Evolutionary conservation across 1,284 basidiomycete species (phyloP).

Genomic region (Irpex lacteus): DNA sequence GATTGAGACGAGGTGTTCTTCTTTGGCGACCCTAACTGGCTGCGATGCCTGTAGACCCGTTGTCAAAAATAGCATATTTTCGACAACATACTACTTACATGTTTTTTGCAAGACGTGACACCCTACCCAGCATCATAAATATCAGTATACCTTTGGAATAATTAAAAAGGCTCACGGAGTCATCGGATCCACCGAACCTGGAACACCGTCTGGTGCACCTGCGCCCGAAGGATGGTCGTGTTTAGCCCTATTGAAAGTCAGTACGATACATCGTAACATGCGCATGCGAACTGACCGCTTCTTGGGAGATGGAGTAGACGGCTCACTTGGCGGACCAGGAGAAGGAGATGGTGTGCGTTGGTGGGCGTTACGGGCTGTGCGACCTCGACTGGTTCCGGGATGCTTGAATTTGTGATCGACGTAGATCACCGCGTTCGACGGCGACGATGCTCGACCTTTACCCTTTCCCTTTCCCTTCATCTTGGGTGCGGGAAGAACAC

Average conservation of each 20-base stretch:
- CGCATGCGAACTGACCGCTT: neutral
- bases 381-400: neutral
- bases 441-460: neutral
- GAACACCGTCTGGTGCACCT: neutral
- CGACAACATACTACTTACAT: neutral
- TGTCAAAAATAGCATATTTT: neutral
- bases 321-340: neutral
- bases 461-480: neutral
- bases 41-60: neutral
- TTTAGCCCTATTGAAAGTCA: neutral
- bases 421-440: neutral
- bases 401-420: neutral
- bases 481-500: neutral
- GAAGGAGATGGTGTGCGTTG: too few relatives aligned
- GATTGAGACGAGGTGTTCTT: neutral
- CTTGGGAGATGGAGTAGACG: neutral
- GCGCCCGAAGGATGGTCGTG: neutral
- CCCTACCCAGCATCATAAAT: neutral
- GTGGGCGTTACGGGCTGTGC: too few relatives aligned
- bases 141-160: too few relatives aligned
- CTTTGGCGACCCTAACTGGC: neutral
- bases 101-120: neutral
- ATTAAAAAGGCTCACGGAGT: neutral
- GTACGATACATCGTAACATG: neutral
- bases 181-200: neutral